Evolutionary conservation across 179 eudicot species (phyloP).

Genomic region (Patellifolia procumbens): DNA sequence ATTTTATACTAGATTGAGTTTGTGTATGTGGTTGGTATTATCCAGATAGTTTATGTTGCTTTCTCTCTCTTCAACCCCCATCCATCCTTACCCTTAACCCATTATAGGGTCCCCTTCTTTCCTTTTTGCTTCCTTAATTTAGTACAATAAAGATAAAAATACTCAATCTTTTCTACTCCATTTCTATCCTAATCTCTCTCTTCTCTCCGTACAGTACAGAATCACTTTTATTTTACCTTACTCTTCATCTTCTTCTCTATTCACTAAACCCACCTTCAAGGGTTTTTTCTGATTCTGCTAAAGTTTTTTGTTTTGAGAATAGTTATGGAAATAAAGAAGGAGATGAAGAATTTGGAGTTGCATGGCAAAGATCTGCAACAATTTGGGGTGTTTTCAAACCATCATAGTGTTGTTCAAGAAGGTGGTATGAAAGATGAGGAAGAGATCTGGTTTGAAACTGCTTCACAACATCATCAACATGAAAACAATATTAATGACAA

Average conservation of each 20-base stretch:
- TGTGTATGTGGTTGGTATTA: constrained; percentile 14
- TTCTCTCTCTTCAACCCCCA: constrained; percentile 1
- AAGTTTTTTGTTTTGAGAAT: not conserved
- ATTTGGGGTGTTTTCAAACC: constrained; percentile 28
- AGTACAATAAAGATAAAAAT: constrained; percentile 15
- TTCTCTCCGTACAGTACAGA: not conserved
- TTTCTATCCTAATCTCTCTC: constrained; percentile 16
- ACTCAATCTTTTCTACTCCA: not conserved
- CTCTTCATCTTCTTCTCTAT: constrained; percentile 3
- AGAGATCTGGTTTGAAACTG: constrained; percentile 55
- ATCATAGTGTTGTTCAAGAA: not conserved
- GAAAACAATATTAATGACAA: not conserved
- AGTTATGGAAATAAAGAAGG: constrained; percentile 26
- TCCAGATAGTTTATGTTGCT: constrained; percentile 71
- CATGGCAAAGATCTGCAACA: constrained; percentile 29
- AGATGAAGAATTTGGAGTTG: constrained; percentile 23
- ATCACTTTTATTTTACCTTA: not conserved
- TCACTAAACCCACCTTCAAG: not conserved
- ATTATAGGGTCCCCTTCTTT: constrained; percentile 30
- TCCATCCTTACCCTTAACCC: not conserved
- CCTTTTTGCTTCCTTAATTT: constrained; percentile 61
- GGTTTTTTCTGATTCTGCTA: constrained; percentile 4
- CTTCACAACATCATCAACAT: not conserved
- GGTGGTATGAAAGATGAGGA: constrained; percentile 27
- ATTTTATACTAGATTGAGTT: not conserved